These are phyloP conservation scores for Cladosporium sp. DNA, from an alignment of 2,329 filamentous ascomycete species.

Conservation along the genomic window DNA sequence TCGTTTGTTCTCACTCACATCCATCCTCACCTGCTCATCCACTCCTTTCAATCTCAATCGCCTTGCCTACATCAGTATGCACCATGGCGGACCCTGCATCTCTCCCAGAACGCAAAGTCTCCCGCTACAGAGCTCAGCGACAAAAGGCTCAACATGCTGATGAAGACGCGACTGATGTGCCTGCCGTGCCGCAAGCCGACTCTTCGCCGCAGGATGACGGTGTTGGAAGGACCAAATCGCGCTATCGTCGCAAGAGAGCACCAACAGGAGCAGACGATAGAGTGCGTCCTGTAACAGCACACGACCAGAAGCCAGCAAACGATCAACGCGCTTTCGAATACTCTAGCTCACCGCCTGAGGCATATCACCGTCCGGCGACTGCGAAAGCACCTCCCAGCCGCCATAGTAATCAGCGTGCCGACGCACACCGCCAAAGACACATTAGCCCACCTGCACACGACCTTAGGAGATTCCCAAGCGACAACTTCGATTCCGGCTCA, in stretches of 20 bases:
- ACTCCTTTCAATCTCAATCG: background rate
- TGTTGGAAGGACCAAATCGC: conserved; percentile 27
- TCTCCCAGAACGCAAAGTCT: conserved; percentile 40
- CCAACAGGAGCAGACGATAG: conserved; percentile 12
- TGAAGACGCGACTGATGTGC: conserved; percentile 7
- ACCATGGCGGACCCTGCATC: conserved; percentile 15
- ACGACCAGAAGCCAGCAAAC: background rate
- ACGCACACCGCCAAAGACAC: conserved; percentile 1
- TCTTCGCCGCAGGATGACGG: conserved; percentile 16
- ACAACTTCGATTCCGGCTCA: background rate
- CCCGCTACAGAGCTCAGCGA: conserved; percentile 56
- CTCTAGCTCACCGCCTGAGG: background rate
- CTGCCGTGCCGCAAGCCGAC: conserved; percentile 1
- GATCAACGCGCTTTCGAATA: background rate
- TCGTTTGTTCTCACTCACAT: background rate
- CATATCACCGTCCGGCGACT: conserved; percentile 1
- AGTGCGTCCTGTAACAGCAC: background rate
- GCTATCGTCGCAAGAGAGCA: conserved; percentile 26
- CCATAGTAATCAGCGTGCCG: background rate
- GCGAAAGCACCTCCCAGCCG: conserved; percentile 12
- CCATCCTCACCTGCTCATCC: background rate
- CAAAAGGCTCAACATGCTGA: conserved; percentile 16
- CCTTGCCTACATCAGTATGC: background rate
- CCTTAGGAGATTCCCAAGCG: background rate
- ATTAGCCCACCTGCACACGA: conserved; percentile 4